Percentiles rank a stretch among this genome's conserved stretches.
These are phyloP conservation scores for Penicillium fimorum DNA, from an alignment of 495 filamentous ascomycete species.

Conservation along the genomic window DNA sequence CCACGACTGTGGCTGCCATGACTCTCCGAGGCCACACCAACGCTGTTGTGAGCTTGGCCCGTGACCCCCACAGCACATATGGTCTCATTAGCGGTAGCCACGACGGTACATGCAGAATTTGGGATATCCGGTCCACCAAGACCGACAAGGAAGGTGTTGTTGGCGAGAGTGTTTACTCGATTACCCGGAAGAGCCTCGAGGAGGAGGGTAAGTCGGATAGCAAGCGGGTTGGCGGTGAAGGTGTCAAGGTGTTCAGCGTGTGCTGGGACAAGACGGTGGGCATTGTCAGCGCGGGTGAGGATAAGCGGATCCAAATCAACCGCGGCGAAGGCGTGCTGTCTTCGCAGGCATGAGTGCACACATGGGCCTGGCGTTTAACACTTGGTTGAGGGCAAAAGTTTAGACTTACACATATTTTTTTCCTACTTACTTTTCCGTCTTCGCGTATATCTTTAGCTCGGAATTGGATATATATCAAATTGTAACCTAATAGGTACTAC, in stretches of 20 bases:
- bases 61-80: constrained; percentile 71
- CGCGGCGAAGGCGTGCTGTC: constrained; percentile 53
- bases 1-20: constrained; percentile 72
- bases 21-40: constrained; percentile 89
- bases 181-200: constrained; percentile 67
- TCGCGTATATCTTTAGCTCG: constrained; percentile 1
- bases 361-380: constrained; percentile 38
- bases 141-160: constrained; percentile 65
- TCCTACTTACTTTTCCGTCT: constrained; percentile 12
- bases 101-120: constrained; percentile 87
- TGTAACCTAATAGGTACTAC: constrained; percentile 3
- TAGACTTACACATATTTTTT: constrained; percentile 14
- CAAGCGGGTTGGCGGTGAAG: constrained; percentile 64
- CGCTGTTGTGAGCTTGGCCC: constrained; percentile 67
- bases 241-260: constrained; percentile 86
- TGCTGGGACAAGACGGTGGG: constrained; percentile 81
- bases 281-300: constrained; percentile 89
- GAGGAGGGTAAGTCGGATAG: constrained; percentile 50
- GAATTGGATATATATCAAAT: constrained; percentile 8
- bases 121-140: constrained; percentile 80
- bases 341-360: constrained; percentile 34
- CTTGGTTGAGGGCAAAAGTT: constrained; percentile 39
- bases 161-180: constrained; percentile 76
- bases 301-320: constrained; percentile 91
- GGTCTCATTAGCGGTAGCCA: constrained; percentile 78